These are phyloP conservation scores for Termitomyces sp. DNA, from an alignment of 768 basidiomycete genomes.

Conservation along the genomic window DNA sequence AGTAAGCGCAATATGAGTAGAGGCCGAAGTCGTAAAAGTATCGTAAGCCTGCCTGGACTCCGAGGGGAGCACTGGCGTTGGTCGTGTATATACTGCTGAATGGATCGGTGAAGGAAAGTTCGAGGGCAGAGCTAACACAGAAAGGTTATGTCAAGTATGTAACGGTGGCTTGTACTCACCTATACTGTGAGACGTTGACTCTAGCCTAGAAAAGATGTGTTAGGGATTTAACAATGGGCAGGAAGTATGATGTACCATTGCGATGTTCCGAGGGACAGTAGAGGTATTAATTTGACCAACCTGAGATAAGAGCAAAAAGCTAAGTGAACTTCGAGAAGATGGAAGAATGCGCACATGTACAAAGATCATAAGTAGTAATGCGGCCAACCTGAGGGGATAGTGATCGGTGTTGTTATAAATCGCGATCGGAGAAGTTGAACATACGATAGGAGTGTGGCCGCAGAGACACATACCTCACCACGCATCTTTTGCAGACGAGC, in stretches of 20 bases:
- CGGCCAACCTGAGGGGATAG: conserved; percentile 35
- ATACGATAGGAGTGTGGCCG: conserved; percentile 71
- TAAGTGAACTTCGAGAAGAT: conserved; percentile 17
- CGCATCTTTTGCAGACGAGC: conserved; percentile 41
- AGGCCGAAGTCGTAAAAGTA: conserved; percentile 77
- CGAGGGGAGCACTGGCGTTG: conserved; percentile 63
- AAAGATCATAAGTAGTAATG: conserved; percentile 70
- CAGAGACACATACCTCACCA: conserved; percentile 74
- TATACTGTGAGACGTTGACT: conserved; percentile 69
- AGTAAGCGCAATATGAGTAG: conserved; percentile 76
- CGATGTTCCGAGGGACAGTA: conserved; percentile 63
- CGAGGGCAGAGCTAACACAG: conserved; percentile 45
- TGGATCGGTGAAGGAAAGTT: conserved; percentile 49
- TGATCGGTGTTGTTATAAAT: conserved; percentile 19
- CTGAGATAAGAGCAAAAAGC: conserved; percentile 35
- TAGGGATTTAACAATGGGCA: background rate
- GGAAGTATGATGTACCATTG: conserved; percentile 52
- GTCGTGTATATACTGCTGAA: conserved; percentile 63
- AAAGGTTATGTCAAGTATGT: background rate
- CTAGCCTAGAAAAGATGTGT: conserved; percentile 42
- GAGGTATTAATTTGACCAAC: conserved; percentile 83
- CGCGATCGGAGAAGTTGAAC: conserved; percentile 25
- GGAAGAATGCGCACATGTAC: conserved; percentile 57
- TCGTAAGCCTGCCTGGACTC: conserved; percentile 55
- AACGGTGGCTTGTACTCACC: conserved; percentile 39